Percentiles rank a stretch among this genome's conserved stretches.
Conservation (phyloP, 1,139 yeast species). For the Candida anutae region DNA sequence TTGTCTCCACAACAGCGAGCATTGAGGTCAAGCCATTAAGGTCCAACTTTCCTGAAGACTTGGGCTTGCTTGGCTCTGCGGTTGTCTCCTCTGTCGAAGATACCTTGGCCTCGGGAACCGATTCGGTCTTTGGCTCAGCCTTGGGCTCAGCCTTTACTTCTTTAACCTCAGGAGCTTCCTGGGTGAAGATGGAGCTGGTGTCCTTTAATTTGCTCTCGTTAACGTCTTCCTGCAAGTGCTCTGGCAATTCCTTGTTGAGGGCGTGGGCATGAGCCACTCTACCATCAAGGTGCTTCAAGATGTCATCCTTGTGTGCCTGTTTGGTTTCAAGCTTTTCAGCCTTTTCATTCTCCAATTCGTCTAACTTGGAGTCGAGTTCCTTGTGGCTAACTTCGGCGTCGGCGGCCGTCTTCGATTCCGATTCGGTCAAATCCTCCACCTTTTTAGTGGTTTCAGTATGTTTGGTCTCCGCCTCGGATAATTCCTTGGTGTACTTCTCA, state of each 20-base stretch:
- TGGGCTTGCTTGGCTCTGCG: too few species aligned
- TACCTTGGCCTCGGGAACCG: constrained; percentile 2
- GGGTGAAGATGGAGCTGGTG: constrained; percentile 34
- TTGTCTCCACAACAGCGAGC: too few species aligned
- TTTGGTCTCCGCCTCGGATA: constrained; percentile 21
- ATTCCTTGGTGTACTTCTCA: constrained; percentile 24
- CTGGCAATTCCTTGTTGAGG: constrained; percentile 45
- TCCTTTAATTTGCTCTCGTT: constrained; percentile 34
- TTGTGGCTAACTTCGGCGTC: constrained; percentile 18
- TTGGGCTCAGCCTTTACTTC: background rate
- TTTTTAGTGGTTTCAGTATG: constrained; percentile 28
- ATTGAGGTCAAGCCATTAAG: too few species aligned
- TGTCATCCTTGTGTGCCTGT: constrained; percentile 25
- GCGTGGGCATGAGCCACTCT: constrained; percentile 35
- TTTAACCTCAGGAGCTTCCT: too few species aligned
- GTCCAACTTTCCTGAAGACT: too few species aligned
- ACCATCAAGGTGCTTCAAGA: constrained; percentile 23
- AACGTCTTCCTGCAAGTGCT: constrained; percentile 39
- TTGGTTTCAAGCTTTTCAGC: constrained; percentile 22
- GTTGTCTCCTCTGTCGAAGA: constrained; percentile 3
- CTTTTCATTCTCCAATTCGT: constrained; percentile 22
- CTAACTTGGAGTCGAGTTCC: constrained; percentile 22
- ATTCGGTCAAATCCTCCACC: constrained; percentile 21
- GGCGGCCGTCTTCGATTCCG: constrained; percentile 18
- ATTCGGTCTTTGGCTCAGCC: constrained; percentile 4